Conservation (phyloP, 225 moss, liverwort and hornwort genomes). For the Bryoerythrophyllum caledonicum region DNA sequence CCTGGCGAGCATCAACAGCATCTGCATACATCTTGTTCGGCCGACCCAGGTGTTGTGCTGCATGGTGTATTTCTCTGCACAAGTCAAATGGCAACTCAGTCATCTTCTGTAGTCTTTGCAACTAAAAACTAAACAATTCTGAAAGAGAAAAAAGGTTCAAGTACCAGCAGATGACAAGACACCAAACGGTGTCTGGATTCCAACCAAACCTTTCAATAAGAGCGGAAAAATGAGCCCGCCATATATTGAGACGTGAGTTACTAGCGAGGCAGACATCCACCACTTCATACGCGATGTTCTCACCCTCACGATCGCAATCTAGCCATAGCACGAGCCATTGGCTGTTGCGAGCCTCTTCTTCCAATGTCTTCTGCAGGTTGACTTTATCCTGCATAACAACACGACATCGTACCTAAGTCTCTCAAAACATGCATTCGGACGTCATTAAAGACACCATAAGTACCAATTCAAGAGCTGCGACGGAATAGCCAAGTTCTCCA, state of each 20-base stretch:
- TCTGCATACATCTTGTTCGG: slow-evolving; percentile 90
- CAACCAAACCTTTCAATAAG: slow-evolving; percentile 84
- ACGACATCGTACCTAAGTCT: slow-evolving; percentile 1
- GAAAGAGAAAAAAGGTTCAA: neutral
- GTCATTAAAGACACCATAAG: slow-evolving; percentile 7
- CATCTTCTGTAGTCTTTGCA: neutral
- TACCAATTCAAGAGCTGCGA: slow-evolving; percentile 13
- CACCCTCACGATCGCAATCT: slow-evolving; percentile 99
- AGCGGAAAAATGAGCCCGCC: slow-evolving; percentile 99
- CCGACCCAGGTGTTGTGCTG: slow-evolving; percentile 87
- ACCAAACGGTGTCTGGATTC: neutral
- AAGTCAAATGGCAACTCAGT: slow-evolving; percentile 15
- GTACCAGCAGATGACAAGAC: slow-evolving; percentile 10
- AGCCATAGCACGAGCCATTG: slow-evolving; percentile 96
- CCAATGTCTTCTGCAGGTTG: slow-evolving; percentile 69
- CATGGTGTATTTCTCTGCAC: slow-evolving; percentile 93
- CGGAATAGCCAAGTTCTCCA: neutral
- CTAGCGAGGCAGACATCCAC: slow-evolving; percentile 82
- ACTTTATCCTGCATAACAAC: slow-evolving; percentile 68
- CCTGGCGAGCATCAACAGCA: slow-evolving; percentile 98
- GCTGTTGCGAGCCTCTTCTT: slow-evolving; percentile 88
- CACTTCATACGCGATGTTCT: slow-evolving; percentile 97
- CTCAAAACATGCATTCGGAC: slow-evolving; percentile 1
- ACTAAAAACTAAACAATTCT: neutral
- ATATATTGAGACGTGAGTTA: slow-evolving; percentile 85